Evolutionary conservation across 345 rosid species (phyloP).

Genomic region (Punica granatum): DNA sequence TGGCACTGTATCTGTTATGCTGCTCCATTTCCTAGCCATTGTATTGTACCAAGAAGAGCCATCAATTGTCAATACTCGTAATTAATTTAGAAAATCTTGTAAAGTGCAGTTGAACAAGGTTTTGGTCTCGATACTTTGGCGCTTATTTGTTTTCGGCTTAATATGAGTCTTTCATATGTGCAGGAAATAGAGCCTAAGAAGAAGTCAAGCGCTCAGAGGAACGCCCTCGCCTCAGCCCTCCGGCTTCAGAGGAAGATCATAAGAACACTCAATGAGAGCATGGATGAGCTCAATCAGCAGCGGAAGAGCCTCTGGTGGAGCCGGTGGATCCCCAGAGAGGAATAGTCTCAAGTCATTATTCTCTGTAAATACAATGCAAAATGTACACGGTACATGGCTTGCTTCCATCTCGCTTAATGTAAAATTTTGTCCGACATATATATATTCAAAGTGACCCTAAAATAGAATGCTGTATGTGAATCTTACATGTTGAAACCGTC

Average conservation of each 20-base stretch:
- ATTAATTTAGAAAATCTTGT: too few relatives aligned
- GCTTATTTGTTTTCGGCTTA: too few relatives aligned
- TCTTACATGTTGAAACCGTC: not conserved
- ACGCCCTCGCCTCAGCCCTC: conserved; percentile 75
- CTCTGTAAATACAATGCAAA: not conserved
- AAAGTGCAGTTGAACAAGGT: too few relatives aligned
- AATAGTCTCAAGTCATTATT: conserved; percentile 35
- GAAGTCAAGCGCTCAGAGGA: conserved; percentile 54
- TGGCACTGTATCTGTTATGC: not conserved
- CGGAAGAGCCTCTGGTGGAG: conserved; percentile 92
- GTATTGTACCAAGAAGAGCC: not conserved
- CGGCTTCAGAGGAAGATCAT: conserved; percentile 68
- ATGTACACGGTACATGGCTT: not conserved
- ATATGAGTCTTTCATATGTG: conserved; percentile 5
- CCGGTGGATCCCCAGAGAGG: conserved; percentile 91
- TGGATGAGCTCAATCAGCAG: conserved; percentile 65
- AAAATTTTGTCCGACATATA: not conserved
- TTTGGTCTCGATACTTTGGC: too few relatives aligned
- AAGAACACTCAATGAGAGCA: conserved; percentile 58
- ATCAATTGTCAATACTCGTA: not conserved
- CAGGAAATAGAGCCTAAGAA: conserved; percentile 62
- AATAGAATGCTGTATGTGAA: not conserved
- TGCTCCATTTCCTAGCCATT: not conserved
- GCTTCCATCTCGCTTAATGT: not conserved
- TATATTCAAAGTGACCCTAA: not conserved